A percentile compares a stretch with the other conserved stretches of the same genome.
phyloP scores from a whole-genome alignment of 228 moss, liverwort and hornwort species.

The Sphagnum magellanicum region DNA sequence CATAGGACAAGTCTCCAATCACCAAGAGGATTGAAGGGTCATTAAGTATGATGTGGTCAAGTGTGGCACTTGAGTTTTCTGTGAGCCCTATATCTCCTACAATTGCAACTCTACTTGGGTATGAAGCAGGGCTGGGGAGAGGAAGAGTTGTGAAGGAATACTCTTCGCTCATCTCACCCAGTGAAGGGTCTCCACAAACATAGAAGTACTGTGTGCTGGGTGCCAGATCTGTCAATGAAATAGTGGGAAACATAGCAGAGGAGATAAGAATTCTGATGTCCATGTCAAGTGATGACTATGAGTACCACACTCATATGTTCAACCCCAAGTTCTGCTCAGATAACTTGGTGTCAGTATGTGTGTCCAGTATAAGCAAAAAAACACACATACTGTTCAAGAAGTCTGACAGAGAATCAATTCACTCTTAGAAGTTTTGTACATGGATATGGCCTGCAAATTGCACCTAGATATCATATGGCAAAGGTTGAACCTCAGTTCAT shows the following conservation, averaged over 20 bases:
- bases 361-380: too few species aligned
- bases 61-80: conserved; percentile 47
- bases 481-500: too few species aligned
- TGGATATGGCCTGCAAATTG: too few species aligned
- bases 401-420: too few species aligned
- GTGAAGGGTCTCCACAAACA: conserved; percentile 45
- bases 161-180: conserved; percentile 34
- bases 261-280: too few species aligned
- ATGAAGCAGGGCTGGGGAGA: conserved; percentile 31
- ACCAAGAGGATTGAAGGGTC: conserved; percentile 61
- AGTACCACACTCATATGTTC: too few species aligned
- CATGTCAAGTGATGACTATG: too few species aligned
- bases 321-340: too few species aligned
- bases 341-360: too few species aligned
- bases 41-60: conserved; percentile 54
- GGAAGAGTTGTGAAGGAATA: conserved; percentile 45
- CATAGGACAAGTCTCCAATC: conserved; percentile 68
- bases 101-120: conserved; percentile 59
- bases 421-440: too few species aligned
- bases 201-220: conserved; percentile 49
- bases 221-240: conserved; percentile 29
- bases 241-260: not conserved
- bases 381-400: too few species aligned
- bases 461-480: too few species aligned
- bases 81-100: conserved; percentile 70